Evolutionary conservation across 345 rosid genomes (phyloP), one percentile per base, ranked within the genome.

Genomic region (Citrus unshiu): DNA sequence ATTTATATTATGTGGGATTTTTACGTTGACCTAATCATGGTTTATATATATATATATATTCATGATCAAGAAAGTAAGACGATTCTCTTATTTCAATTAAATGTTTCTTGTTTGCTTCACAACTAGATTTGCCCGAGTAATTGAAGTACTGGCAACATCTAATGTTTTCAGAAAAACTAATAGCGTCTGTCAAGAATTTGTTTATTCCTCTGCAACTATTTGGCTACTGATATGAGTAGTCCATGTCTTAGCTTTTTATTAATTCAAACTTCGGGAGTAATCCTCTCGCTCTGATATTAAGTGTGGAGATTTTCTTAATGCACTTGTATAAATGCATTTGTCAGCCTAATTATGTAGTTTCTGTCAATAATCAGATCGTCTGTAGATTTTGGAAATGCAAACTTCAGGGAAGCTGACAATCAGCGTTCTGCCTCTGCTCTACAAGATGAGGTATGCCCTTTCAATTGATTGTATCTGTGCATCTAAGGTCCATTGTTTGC

Each of bases 381-480:
- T 30, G 39, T 85, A 5, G 95, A 95, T 82, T 10, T 85, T 76
- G 95, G 94, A 69, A 90, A 81, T 84, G 71, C 79, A 22, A 81
- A 72, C 83, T 35, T 87, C 58, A 90, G 86, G 84, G 98, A 87
- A 74, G 74, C 73, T 83, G 85, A 89, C 49, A 84, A 59, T 70
- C 89, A 87, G 67, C 90, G 84, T 19, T 88, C 97, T 68, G 77
- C 85, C 72, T 92, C 98, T 70, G 91, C 91, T 84, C 84, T 92
- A 72, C 94, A 93, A 82, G 95, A 95, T 84, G 98, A 93, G 94
- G 98, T 92, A 83, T 61, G 84, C 56, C 58, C 70, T 57, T 18
- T 30, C 25, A 83, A 30, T 77, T 77, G 71, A 69, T 63, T 58
- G 59, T n/a, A 54, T 57, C 4, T 34, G 46, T 4, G 56, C 61